A percentile compares a stretch with the other conserved stretches of the same genome.
phyloP scores from a whole-genome alignment of 2,329 filamentous ascomycete species.

The Erysiphe pulchra region DNA sequence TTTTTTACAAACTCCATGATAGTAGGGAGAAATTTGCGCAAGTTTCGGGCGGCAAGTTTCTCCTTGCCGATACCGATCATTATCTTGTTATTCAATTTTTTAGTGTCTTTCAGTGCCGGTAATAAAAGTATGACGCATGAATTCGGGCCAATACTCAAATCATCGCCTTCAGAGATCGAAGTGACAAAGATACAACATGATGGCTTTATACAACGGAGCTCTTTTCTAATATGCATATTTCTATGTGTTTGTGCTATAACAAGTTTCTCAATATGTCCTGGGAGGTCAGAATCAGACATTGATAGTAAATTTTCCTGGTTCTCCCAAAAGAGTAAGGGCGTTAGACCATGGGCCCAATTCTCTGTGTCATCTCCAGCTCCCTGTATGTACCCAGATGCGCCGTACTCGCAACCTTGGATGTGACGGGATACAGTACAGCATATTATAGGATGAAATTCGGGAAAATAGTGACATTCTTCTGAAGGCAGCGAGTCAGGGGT shows the following conservation, averaged over 20 bases:
- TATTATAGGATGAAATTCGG: conserved; percentile 44
- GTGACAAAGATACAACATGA: conserved; percentile 10
- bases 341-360: conserved; percentile 68
- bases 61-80: conserved; percentile 40
- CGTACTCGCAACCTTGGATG: conserved; percentile 40
- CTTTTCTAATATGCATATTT: neutral
- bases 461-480: conserved; percentile 19
- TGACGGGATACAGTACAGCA: conserved; percentile 66
- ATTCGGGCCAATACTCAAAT: neutral
- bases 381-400: conserved; percentile 62
- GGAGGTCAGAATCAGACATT: conserved; percentile 38
- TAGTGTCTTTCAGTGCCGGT: conserved; percentile 18
- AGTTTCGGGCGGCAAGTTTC: conserved; percentile 59
- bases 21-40: conserved; percentile 42
- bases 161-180: conserved; percentile 3
- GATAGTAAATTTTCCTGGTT: conserved; percentile 33
- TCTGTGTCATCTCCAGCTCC: conserved; percentile 89
- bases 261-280: conserved; percentile 22
- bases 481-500: conserved; percentile 36
- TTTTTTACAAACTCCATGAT: conserved; percentile 9
- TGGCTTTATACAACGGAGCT: conserved; percentile 7
- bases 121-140: conserved; percentile 17
- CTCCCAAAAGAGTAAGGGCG: conserved; percentile 55
- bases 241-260: conserved; percentile 11
- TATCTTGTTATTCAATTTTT: conserved; percentile 14